Base-by-base conservation (phyloP, 805 yeast genomes). In the Starmerella etchellsii region DNA sequence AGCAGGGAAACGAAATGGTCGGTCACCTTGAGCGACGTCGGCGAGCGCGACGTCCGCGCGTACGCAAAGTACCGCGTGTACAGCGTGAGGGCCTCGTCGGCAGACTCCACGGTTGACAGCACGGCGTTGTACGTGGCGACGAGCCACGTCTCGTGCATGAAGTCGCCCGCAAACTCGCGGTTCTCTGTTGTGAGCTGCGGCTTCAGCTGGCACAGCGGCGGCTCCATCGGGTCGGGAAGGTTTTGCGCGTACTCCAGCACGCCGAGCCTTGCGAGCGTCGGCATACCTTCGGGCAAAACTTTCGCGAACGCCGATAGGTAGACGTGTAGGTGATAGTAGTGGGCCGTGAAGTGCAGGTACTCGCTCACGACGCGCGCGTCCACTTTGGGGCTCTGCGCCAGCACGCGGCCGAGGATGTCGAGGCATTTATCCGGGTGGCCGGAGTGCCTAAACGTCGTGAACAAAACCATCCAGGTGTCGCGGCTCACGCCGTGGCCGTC, bases 341-440 rank as follows among this genome's bases (percentile, higher is more conserved):
- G 45, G 2, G 57, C 40, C 2, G 49, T 36, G 37, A 53, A 40
- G 30, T 37, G 24, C 35, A 58, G 48, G 29, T 53, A 44, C 41
- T 57, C 61, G 21, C 54, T 49, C 1, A 44, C 48, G 33, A 42
- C 51, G 15, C 40, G 42, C 35, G 38, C 2, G n/a, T 43, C 41
- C 16, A 56, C 40, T 24, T 47, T 41, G 14, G 31, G 37, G n/a
- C 43, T 36, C 9, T 35, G 27, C 9, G 36, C 26, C 14, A 50
- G 34, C 13, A 51, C 41, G 15, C 46, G 36, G 11, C 36, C n/a
- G 9, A 57, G 28, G 2, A 54, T 46, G 10, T 55, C 56, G 22
- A 34, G 41, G 44, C 59, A 56, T 34, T 55, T 54, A 16, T 39
- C 52, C 4, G 53, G 54, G 11, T 49, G 44, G 8, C 58, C 58